Percentiles rank a stretch among this genome's conserved stretches.
Evolutionary conservation across 345 rosid species (phyloP).

Genomic region (Iberis pinnata): DNA sequence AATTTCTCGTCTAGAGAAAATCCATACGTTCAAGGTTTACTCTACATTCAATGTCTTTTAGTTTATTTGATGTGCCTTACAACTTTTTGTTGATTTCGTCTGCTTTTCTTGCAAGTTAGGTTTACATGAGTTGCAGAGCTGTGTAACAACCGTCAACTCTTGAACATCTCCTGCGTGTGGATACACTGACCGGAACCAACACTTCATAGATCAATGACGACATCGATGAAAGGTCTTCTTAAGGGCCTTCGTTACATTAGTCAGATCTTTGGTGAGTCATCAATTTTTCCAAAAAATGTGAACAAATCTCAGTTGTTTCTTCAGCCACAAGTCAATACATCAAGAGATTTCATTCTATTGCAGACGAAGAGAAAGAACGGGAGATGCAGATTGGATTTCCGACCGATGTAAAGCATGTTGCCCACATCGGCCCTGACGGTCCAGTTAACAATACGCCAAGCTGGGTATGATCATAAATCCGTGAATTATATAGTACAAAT

Average conservation of each 20-base stretch:
- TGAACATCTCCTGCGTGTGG: conserved; percentile 31
- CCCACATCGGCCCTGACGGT: conserved; percentile 87
- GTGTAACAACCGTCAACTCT: conserved; percentile 10
- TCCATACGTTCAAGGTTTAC: too few species aligned
- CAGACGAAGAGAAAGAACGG: conserved; percentile 68
- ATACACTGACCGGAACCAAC: conserved; percentile 20
- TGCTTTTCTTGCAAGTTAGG: conserved; percentile 19
- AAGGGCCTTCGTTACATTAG: conserved; percentile 75
- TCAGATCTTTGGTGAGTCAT: conserved; percentile 59
- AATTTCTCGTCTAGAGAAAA: conserved; percentile 26
- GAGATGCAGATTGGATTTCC: conserved; percentile 88
- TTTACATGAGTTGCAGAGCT: too few species aligned
- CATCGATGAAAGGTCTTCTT: conserved; percentile 65
- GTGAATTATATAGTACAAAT: not conserved
- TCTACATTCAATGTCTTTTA: too few species aligned
- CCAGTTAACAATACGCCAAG: conserved; percentile 47
- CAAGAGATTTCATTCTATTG: conserved; percentile 21
- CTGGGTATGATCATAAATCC: conserved; percentile 39
- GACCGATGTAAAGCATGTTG: conserved; percentile 96
- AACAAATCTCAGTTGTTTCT: too few species aligned
- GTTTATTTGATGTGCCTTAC: too few species aligned
- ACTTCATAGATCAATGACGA: conserved; percentile 23
- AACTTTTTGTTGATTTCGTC: too few species aligned
- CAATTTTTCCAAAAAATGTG: too few species aligned
- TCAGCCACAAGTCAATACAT: conserved; percentile 9